Conservation (phyloP, 2,329 filamentous ascomycete genomes). For the Microdochium nivale region DNA sequence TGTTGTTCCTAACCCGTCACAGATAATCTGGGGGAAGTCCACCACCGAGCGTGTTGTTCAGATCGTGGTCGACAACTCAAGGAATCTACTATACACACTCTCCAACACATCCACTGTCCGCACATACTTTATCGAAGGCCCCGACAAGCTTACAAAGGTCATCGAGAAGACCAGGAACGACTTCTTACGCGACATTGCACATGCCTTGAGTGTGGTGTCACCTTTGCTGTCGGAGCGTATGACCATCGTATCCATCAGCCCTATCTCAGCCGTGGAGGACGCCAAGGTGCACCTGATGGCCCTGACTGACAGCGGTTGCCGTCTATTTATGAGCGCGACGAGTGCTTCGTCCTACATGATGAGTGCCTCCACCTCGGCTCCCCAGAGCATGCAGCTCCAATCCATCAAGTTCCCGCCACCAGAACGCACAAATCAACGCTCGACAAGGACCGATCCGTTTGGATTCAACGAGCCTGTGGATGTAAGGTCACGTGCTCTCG, state of each 20-base stretch:
- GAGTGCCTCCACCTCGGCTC: constrained; percentile 53
- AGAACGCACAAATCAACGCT: constrained; percentile 22
- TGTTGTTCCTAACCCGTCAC: constrained; percentile 45
- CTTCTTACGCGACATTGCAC: constrained; percentile 66
- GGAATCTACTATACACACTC: constrained; percentile 83
- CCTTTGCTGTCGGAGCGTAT: constrained; percentile 62
- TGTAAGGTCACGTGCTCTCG: constrained; percentile 38
- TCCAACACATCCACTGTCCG: constrained; percentile 83
- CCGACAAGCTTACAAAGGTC: constrained; percentile 51
- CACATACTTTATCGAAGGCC: constrained; percentile 75
- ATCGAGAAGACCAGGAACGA: constrained; percentile 57
- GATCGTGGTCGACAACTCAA: constrained; percentile 80
- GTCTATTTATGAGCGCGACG: constrained; percentile 86
- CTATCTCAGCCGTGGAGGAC: constrained; percentile 72
- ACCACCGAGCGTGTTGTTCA: constrained; percentile 59
- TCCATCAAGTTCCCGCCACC: constrained; percentile 88
- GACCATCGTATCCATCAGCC: constrained; percentile 74
- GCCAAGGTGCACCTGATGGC: constrained; percentile 83
- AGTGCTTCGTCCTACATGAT: constrained; percentile 62
- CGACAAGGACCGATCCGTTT: constrained; percentile 11
- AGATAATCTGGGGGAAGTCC: constrained; percentile 41
- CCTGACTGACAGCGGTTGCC: constrained; percentile 80
- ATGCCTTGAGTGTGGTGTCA: constrained; percentile 66
- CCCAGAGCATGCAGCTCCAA: constrained; percentile 95
- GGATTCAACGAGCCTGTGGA: constrained; percentile 31